phyloP scores from a whole-genome alignment of 371 early-diverging fungal genomes.

The Syncephalastrum monosporum region DNA sequence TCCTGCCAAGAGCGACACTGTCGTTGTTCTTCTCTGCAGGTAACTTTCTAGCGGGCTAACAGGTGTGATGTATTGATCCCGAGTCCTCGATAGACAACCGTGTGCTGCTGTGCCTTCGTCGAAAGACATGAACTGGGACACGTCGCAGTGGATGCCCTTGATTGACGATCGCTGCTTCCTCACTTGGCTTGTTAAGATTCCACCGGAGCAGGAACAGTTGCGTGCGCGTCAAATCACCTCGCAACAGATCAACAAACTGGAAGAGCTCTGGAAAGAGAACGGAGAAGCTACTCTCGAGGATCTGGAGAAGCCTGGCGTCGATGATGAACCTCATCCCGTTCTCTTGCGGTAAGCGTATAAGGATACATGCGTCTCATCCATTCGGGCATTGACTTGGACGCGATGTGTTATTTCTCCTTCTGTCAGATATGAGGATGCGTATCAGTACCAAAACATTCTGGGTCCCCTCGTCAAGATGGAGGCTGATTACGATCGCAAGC shows the following conservation, averaged over 20 bases:
- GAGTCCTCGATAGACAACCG: conserved; percentile 64
- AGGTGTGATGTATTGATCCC: neutral
- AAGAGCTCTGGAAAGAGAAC: conserved; percentile 91
- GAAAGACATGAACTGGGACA: conserved; percentile 96
- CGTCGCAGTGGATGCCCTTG: conserved; percentile 94
- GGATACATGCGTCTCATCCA: neutral
- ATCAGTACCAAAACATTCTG: conserved; percentile 95
- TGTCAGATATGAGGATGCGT: conserved; percentile 91
- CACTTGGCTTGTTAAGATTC: conserved; percentile 93
- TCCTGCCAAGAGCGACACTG: conserved; percentile 96
- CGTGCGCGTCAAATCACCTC: conserved; percentile 84
- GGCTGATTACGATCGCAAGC: conserved; percentile 92
- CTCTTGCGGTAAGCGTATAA: conserved; percentile 56
- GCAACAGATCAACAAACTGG: conserved; percentile 84
- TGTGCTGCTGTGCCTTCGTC: conserved; percentile 88
- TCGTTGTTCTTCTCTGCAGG: conserved; percentile 96
- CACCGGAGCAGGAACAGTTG: conserved; percentile 83
- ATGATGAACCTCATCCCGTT: conserved; percentile 86
- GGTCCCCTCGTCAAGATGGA: conserved; percentile 96
- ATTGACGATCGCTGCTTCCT: conserved; percentile 93
- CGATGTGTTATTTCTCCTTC: conserved; percentile 3
- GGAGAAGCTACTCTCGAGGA: conserved; percentile 78
- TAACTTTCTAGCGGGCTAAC: conserved; percentile 22
- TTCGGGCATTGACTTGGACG: conserved; percentile 1
- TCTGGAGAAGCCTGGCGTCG: conserved; percentile 80